phyloP scores from a whole-genome alignment of 208 protist species.

The Crithidia mellificae region DNA sequence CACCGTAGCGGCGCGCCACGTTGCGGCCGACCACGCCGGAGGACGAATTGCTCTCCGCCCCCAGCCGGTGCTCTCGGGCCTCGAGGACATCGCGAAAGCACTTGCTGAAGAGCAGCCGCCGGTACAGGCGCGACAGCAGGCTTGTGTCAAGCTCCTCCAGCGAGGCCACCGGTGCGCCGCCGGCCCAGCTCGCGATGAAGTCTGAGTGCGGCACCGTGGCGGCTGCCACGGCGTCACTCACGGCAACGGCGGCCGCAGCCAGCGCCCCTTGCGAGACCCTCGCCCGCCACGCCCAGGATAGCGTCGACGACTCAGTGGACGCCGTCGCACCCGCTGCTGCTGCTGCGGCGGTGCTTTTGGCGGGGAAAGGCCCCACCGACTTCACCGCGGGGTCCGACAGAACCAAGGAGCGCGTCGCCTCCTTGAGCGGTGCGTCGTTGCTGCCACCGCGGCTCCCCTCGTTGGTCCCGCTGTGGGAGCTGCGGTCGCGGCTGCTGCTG shows the following conservation, averaged over 20 bases:
- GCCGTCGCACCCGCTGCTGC: too few species aligned
- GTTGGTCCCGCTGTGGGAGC: too few species aligned
- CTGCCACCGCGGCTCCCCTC: too few species aligned
- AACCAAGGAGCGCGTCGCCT: too few species aligned
- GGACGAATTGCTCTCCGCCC: conserved; percentile 26
- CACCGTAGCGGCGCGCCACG: conserved; percentile 1
- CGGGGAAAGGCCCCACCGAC: background rate
- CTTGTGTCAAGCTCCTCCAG: conserved; percentile 16
- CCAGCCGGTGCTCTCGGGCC: conserved; percentile 13
- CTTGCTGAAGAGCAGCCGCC: conserved; percentile 8
- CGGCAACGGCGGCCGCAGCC: background rate
- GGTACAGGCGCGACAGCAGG: conserved; percentile 20
- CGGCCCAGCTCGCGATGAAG: too few species aligned
- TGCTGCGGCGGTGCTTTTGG: background rate
- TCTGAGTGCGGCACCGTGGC: background rate
- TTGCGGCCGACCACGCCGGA: conserved; percentile 14
- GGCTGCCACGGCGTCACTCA: background rate
- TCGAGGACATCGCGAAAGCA: conserved; percentile 35
- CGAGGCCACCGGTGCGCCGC: too few species aligned
- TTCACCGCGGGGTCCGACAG: background rate
- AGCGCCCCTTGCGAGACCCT: background rate
- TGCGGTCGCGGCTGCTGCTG: too few species aligned
- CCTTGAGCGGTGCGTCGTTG: too few species aligned
- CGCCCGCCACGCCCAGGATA: conserved; percentile 14
- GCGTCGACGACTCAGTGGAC: too few species aligned